phyloP scores from a whole-genome alignment of 139 green algal genomes.

The Tetraselmis chui region DNA sequence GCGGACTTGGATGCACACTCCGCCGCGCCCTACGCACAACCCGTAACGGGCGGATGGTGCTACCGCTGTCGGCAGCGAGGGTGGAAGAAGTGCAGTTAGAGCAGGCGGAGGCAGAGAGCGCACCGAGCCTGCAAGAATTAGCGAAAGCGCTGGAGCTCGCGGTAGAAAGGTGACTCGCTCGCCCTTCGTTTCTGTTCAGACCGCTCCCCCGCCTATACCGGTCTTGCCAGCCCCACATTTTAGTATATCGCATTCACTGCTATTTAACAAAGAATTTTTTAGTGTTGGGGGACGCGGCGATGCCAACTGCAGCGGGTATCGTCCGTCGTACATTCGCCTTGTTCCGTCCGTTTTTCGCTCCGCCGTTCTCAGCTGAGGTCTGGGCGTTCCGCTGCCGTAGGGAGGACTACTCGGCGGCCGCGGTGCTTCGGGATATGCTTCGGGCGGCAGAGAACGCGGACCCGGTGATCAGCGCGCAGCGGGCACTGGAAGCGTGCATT shows the following conservation, averaged over 20 bases:
- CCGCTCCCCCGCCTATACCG: not conserved
- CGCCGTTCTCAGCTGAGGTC: not conserved
- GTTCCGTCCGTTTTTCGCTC: not conserved
- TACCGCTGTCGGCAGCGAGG: too few species aligned
- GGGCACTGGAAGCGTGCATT: not conserved
- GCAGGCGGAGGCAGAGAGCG: not conserved
- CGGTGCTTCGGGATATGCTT: not conserved
- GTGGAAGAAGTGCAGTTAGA: too few species aligned
- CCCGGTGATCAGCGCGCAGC: not conserved
- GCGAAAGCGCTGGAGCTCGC: not conserved
- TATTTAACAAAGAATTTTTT: not conserved
- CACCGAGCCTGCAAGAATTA: not conserved
- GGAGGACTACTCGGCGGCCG: not conserved
- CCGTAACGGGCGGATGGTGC: too few species aligned
- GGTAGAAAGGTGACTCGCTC: not conserved
- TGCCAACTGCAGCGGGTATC: not conserved
- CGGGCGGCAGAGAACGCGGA: not conserved
- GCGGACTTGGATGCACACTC: too few species aligned
- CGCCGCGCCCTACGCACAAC: too few species aligned
- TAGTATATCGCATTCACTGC: not conserved
- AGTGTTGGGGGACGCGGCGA: not conserved
- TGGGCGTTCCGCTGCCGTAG: not conserved
- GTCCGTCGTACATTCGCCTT: not conserved
- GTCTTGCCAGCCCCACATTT: not conserved
- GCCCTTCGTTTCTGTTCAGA: not conserved